Percentiles rank a stretch among this genome's conserved stretches.
phyloP scores from a whole-genome alignment of 495 filamentous ascomycete genomes.

The Penicillium parvum region DNA sequence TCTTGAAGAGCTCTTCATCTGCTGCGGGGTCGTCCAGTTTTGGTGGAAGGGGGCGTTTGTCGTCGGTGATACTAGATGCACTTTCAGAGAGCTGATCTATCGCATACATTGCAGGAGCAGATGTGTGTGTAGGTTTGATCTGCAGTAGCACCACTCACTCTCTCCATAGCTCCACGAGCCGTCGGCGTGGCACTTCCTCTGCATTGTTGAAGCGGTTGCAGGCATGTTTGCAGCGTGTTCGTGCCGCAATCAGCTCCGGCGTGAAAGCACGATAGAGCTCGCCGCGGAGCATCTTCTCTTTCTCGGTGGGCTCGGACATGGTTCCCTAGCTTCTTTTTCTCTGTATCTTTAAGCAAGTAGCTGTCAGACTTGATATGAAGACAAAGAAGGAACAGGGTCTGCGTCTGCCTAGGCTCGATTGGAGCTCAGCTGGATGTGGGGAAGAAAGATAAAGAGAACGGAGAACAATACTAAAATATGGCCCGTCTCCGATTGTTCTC shows the following conservation, averaged over 20 bases:
- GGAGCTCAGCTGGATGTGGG: too few relatives aligned
- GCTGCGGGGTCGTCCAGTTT: conserved; percentile 46
- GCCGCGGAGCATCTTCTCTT: conserved; percentile 37
- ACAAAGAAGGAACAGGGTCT: too few relatives aligned
- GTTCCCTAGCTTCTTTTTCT: not conserved
- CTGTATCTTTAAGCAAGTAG: not conserved
- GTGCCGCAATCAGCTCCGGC: conserved; percentile 51
- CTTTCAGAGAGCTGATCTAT: not conserved
- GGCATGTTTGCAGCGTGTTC: conserved; percentile 55
- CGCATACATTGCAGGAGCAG: too few relatives aligned
- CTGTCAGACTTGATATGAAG: too few relatives aligned
- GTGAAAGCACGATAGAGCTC: conserved; percentile 51
- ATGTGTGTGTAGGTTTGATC: not conserved
- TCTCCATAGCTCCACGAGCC: conserved; percentile 63
- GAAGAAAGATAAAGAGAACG: too few relatives aligned
- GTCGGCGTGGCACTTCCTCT: conserved; percentile 52
- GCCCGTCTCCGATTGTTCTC: too few relatives aligned
- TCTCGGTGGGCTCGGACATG: conserved; percentile 26
- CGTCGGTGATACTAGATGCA: conserved; percentile 50
- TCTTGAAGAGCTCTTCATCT: conserved; percentile 55
- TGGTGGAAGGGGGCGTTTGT: conserved; percentile 59
- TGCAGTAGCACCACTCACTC: conserved; percentile 48
- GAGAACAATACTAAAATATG: too few relatives aligned
- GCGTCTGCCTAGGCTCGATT: too few relatives aligned
- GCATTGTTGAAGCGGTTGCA: conserved; percentile 59